These are phyloP conservation scores for Cydonia oblonga DNA, from an alignment of 331 rosid species.

Conservation along the genomic window DNA sequence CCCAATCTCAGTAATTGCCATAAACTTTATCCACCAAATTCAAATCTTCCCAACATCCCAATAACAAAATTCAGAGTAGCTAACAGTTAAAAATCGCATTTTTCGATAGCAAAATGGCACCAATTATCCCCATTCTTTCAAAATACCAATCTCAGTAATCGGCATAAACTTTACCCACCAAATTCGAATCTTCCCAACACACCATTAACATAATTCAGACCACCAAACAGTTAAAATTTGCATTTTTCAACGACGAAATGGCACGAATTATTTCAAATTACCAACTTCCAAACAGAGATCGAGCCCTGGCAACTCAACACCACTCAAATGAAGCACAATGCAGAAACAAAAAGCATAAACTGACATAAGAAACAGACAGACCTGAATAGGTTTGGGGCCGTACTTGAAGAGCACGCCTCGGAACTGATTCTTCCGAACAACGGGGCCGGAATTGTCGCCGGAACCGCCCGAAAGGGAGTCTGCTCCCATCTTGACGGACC, in stretches of 20 bases:
- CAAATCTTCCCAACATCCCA: background rate
- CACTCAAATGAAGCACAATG: background rate
- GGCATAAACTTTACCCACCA: background rate
- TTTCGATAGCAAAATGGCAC: background rate
- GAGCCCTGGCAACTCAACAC: background rate
- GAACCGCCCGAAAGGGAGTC: conserved; percentile 19
- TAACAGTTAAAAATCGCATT: background rate
- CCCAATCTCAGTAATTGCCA: background rate
- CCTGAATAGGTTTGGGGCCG: conserved; percentile 91
- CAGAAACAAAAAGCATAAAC: background rate
- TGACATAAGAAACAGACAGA: conserved; percentile 11
- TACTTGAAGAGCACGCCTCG: conserved; percentile 86
- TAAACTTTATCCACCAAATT: background rate
- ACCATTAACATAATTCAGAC: background rate
- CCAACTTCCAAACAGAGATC: background rate
- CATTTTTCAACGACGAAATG: background rate
- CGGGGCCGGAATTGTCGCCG: conserved; percentile 36
- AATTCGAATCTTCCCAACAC: background rate
- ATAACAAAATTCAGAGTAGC: background rate
- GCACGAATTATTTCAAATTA: background rate
- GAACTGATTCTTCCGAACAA: conserved; percentile 63
- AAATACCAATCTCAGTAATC: background rate
- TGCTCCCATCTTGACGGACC: conserved; percentile 28
- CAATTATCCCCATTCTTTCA: background rate
- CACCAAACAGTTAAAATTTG: background rate